Conservation (phyloP, 225 moss, liverwort and hornwort genomes). For the Lunularia cruciata region DNA sequence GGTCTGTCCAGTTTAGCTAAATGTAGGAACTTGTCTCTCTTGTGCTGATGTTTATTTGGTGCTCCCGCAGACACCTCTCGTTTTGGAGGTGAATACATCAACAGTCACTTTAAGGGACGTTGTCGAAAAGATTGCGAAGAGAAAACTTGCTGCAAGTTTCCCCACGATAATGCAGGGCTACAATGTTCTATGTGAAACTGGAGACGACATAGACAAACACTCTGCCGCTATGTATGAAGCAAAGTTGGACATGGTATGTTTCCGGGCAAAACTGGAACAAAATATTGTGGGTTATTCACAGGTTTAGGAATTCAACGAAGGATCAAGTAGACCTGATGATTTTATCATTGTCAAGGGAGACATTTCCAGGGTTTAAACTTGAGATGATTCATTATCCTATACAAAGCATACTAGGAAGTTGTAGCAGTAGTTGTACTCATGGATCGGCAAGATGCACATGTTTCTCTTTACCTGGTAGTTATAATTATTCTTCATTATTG, state of each 20-base stretch:
- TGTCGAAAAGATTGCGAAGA: conserved; percentile 72
- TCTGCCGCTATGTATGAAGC: conserved; percentile 63
- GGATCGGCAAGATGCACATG: too few species aligned
- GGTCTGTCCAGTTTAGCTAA: too few species aligned
- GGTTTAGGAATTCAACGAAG: not conserved
- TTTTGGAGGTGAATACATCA: conserved; percentile 78
- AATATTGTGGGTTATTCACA: not conserved
- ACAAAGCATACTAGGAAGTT: too few species aligned
- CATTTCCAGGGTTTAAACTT: too few species aligned
- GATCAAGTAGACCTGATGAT: not conserved
- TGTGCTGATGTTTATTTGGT: too few species aligned
- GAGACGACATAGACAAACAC: conserved; percentile 91
- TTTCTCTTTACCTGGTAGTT: too few species aligned
- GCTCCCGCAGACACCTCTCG: conserved; percentile 73
- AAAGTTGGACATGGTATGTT: conserved; percentile 79
- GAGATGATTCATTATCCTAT: too few species aligned
- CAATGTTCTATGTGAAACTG: conserved; percentile 79
- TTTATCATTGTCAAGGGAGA: not conserved
- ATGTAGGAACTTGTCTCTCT: too few species aligned
- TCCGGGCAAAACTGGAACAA: too few species aligned
- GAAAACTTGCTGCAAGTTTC: conserved; percentile 73
- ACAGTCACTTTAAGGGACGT: conserved; percentile 82
- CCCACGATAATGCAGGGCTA: conserved; percentile 89
- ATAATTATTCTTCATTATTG: too few species aligned
- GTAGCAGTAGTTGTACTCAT: too few species aligned